phyloP scores from a whole-genome alignment of 148 eudicot species.

The Chenopodium berlandieri region DNA sequence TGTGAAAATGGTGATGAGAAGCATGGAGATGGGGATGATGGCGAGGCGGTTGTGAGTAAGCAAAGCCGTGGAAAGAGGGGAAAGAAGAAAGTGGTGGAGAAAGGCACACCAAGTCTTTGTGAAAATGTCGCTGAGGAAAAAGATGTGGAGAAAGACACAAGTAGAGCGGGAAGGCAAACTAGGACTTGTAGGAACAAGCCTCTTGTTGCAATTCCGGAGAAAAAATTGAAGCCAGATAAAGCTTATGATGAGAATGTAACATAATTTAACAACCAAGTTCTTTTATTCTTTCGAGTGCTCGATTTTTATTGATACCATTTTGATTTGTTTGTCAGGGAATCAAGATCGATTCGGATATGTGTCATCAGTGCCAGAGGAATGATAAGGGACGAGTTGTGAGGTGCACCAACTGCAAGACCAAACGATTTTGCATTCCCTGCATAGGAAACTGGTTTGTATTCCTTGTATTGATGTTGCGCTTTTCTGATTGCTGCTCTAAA shows the following conservation, averaged over 20 bases:
- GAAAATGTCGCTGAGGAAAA: constrained; percentile 6
- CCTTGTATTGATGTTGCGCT: neutral
- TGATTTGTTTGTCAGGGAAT: constrained; percentile 22
- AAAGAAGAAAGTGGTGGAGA: neutral
- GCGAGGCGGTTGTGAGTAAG: neutral
- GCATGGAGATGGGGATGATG: neutral
- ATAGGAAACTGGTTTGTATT: constrained; percentile 32
- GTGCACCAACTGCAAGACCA: constrained; percentile 40
- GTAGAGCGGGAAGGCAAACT: neutral
- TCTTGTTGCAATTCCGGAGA: neutral
- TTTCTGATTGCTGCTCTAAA: no score
- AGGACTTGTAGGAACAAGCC: neutral
- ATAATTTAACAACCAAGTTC: neutral
- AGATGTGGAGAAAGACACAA: neutral
- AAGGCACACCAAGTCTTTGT: constrained; percentile 7
- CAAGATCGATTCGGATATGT: constrained; percentile 32
- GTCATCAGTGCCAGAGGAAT: constrained; percentile 49
- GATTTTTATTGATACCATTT: neutral
- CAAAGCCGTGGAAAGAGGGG: neutral
- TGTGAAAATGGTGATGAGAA: neutral
- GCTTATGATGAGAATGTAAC: neutral
- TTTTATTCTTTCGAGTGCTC: neutral
- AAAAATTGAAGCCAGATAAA: neutral
- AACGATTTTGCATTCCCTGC: constrained; percentile 46
- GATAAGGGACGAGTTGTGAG: constrained; percentile 43